phyloP scores from a whole-genome alignment of 106 monocot species.

The Vanilla planifolia region DNA sequence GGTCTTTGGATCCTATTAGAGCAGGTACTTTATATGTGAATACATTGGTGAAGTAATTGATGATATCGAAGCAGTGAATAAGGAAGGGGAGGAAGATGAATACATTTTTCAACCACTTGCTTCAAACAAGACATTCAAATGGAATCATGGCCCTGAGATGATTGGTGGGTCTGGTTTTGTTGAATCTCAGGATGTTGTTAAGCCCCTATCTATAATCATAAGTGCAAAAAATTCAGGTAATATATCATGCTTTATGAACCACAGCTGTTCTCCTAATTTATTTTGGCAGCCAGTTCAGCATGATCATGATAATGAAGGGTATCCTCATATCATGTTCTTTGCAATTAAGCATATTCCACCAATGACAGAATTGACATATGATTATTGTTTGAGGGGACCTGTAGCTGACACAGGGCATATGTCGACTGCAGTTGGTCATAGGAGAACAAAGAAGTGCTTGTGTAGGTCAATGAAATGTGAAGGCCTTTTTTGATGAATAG shows the following conservation, averaged over 20 bases:
- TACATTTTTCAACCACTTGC: conserved; percentile 35
- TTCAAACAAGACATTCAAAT: conserved; percentile 39
- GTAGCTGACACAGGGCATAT: neutral
- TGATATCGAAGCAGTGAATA: conserved; percentile 3
- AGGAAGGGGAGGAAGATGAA: conserved; percentile 32
- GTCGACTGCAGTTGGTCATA: neutral
- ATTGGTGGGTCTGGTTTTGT: conserved; percentile 28
- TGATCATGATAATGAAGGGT: conserved; percentile 35
- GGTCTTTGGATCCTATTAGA: conserved; percentile 74
- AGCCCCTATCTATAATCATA: conserved; percentile 31
- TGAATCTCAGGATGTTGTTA: conserved; percentile 11
- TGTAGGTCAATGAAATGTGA: conserved; percentile 26
- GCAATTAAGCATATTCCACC: conserved; percentile 72
- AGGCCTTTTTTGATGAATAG: conserved; percentile 27
- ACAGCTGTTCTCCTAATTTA: conserved; percentile 57
- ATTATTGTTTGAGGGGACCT: conserved; percentile 46
- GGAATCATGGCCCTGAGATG: conserved; percentile 67
- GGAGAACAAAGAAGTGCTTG: conserved; percentile 24
- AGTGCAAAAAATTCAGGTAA: conserved; percentile 57
- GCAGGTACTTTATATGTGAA: conserved; percentile 67
- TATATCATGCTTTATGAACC: conserved; percentile 53
- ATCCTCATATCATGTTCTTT: conserved; percentile 56
- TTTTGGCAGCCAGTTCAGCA: conserved; percentile 55
- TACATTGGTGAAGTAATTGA: conserved; percentile 40
- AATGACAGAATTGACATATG: conserved; percentile 72